Evolutionary conservation across 768 basidiomycete species (phyloP).

Genomic region (Mycena pura): DNA sequence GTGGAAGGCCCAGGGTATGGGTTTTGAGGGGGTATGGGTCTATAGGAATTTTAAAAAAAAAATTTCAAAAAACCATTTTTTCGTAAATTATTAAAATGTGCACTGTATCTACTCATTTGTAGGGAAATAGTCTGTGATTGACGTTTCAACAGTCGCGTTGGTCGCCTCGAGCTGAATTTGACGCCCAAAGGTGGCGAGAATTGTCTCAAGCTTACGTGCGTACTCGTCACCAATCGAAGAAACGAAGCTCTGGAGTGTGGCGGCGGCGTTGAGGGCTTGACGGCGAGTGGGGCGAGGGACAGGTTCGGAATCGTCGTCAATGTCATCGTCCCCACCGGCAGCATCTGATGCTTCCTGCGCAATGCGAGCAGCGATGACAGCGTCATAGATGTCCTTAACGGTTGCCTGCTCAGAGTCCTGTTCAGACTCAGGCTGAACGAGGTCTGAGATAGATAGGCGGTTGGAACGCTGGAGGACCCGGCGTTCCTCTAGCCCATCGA

Average conservation of each 20-base stretch:
- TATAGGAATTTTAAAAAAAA: no score
- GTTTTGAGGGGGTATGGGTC: no score
- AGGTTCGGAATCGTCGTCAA: slow-evolving; percentile 12
- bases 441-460: slow-evolving; percentile 26
- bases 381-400: slow-evolving; percentile 7
- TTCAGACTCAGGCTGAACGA: slow-evolving; percentile 31
- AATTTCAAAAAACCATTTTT: slow-evolving; percentile 2
- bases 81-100: no score
- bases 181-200: slow-evolving; percentile 31
- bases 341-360: background rate
- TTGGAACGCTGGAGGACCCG: slow-evolving; percentile 30
- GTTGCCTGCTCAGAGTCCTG: slow-evolving; percentile 8
- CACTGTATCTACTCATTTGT: background rate
- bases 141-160: background rate
- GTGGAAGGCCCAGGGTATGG: no score
- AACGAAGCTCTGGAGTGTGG: slow-evolving; percentile 29
- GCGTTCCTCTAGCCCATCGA: slow-evolving; percentile 25
- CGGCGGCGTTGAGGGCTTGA: slow-evolving; percentile 31
- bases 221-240: slow-evolving; percentile 29
- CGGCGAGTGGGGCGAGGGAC: slow-evolving; percentile 21
- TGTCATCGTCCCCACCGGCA: slow-evolving; percentile 38
- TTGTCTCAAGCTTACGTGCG: slow-evolving; percentile 29
- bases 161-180: slow-evolving; percentile 25
- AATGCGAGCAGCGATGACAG: background rate
- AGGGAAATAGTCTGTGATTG: slow-evolving; percentile 6